Base-by-base conservation (phyloP, 805 yeast species). In the Schizosaccharomyces octosporus region DNA sequence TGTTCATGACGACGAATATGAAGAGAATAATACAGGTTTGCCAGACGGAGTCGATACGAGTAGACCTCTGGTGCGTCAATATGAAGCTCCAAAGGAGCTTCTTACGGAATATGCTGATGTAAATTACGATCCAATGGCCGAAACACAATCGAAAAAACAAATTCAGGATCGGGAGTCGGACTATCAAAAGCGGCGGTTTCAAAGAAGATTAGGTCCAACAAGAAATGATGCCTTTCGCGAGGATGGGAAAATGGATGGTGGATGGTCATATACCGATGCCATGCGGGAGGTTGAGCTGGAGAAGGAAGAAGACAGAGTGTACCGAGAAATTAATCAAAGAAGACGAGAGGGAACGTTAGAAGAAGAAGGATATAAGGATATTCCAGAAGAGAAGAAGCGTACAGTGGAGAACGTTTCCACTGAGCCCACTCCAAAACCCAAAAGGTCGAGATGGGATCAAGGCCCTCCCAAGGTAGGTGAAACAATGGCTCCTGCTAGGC, bases 141-240 rank as follows among this genome's bases (percentile, higher is more conserved):
- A 65, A 54, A 63, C 66, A 62, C 59, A 51, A 65, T 62, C 65
- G 64, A 63, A 51, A 62, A 63, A 64, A 54, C 63, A 66, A 21
- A 64, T 69, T 48, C 69, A 65, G 48, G 71, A 72, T 3, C 71
- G 75, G 21, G 81, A 77, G 65, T 71, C 73, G 57, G 78, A 74
- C 4, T 82, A 80, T 66, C 82, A 79, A 59, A 73, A 69, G 63
- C 73, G 75, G 63, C 65, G 75, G 36, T 69, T 69, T 32, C 69
- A 71, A 45, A 63, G 74, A 36, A 67, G 64, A 32, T 62, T 72
- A 5, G 67, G 70, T 0, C 69, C 69, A 5, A 71, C 66, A 19
- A 63, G 72, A 61, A 70, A 71, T 59, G 64, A 62, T 21, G 60
- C 61, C 5, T 45, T 59, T 27, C 31, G 36, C 0, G 59, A 59